Conservation (phyloP, 2,329 filamentous ascomycete species). For the Pseudocercospora fijiensis region DNA sequence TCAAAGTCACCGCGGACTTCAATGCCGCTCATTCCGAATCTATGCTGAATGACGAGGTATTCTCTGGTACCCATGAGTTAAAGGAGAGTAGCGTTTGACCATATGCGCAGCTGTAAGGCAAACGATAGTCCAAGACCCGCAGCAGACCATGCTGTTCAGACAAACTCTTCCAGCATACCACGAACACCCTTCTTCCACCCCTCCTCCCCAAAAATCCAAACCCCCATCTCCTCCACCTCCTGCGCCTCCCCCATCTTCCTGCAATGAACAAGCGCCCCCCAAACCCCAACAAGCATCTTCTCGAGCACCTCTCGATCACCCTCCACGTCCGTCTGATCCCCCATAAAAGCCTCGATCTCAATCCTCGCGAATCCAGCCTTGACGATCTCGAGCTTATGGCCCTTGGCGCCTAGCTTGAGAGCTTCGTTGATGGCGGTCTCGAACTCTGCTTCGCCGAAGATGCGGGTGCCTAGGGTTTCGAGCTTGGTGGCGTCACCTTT, state of each 20-base stretch:
- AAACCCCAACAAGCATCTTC: background rate
- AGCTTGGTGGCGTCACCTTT: conserved; percentile 18
- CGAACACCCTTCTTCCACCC: background rate
- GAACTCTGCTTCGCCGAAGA: conserved; percentile 4
- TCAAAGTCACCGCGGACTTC: too few species aligned
- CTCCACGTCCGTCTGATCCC: background rate
- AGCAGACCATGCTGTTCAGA: background rate
- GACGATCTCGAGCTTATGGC: background rate
- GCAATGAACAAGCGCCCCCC: background rate
- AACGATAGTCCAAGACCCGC: too few species aligned
- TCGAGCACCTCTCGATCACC: background rate
- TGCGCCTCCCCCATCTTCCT: background rate
- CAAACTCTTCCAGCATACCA: background rate
- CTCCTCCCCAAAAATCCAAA: background rate
- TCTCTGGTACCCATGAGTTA: too few species aligned
- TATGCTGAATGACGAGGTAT: too few species aligned
- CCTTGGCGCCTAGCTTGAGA: background rate
- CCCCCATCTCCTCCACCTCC: background rate
- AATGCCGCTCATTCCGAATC: too few species aligned
- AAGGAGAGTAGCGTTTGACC: too few species aligned
- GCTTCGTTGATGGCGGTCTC: background rate
- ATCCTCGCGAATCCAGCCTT: conserved; percentile 7
- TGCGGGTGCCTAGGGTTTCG: conserved; percentile 3
- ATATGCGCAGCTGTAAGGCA: too few species aligned
- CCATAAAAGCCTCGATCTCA: conserved; percentile 7